These are phyloP conservation scores for Fraxinus albicans DNA, from an alignment of 305 asterid genomes.

Conservation along the genomic window DNA sequence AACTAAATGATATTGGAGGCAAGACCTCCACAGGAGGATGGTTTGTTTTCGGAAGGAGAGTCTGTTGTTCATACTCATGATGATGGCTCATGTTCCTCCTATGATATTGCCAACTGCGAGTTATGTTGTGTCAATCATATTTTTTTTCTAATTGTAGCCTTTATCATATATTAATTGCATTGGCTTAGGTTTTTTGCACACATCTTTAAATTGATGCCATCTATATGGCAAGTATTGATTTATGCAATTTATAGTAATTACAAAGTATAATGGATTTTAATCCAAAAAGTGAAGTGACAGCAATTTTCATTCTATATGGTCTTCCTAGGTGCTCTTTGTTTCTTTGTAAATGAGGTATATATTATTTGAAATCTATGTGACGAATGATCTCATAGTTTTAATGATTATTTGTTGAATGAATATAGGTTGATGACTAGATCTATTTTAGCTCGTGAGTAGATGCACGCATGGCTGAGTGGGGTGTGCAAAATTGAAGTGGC, in stretches of 20 bases:
- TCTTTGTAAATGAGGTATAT: no score
- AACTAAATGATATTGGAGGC: constrained; percentile 57
- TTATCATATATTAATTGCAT: background rate
- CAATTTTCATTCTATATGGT: no score
- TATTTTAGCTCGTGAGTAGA: no score
- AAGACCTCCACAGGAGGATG: constrained; percentile 84
- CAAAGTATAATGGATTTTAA: background rate
- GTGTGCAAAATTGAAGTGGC: constrained; percentile 63
- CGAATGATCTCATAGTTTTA: no score
- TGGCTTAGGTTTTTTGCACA: constrained; percentile 11
- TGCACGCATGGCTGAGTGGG: constrained; percentile 17
- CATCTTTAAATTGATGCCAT: background rate
- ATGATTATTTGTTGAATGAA: no score
- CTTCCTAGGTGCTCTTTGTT: no score
- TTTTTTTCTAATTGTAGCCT: background rate
- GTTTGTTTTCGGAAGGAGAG: constrained; percentile 95
- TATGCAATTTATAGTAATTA: background rate
- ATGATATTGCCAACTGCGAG: constrained; percentile 80
- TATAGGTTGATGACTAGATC: no score
- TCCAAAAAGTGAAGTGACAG: no score
- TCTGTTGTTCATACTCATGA: constrained; percentile 78
- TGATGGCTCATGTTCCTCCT: constrained; percentile 81
- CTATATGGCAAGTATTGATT: background rate
- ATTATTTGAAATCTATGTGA: no score
- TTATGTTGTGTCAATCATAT: constrained; percentile 28